Evolutionary conservation across 495 filamentous ascomycete genomes (phyloP), one percentile per base, ranked within the genome.

Genomic region (Penicillium manginii): DNA sequence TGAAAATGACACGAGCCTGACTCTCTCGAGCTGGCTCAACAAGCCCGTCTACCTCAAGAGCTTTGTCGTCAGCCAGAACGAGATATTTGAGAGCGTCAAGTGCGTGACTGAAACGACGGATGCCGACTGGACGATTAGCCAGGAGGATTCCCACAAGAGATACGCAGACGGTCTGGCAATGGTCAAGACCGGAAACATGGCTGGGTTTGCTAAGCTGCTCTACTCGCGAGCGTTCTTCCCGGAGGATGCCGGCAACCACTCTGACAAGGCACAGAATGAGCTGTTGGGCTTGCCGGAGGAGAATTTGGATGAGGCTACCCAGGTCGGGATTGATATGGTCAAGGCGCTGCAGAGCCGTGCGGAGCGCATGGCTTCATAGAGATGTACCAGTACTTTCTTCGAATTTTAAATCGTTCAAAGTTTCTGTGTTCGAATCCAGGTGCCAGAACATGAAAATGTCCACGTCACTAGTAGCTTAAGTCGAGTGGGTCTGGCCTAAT

Each of bases 111-210:
- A 78, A 3, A 81, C 77, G 1, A 79, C 65, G 10, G 69, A 77
- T 23, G 58, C 54, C 0, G 85, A 88, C 57, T 91, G 86, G 86
- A 79, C 64, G 4, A 74, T 88, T 40, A 69, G 54, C 0, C 57
- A 78, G 18, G 77, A 84, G 68, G 45, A 56, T 0, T 64, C 66
- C 2, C 69, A 69, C 55, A 68, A 83, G 68, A 73, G 82, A 14
- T 83, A 77, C 48, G 62, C 73, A 57, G 67, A 75, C 29, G 84
- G 77, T 0, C 52, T 76, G 46, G 75, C 68, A 65, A 63, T 58
- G 15, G 50, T 86, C 39, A 59, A 74, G 57, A 40, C 29, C 8
- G 84, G 83, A 1, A 73, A 86, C 54, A 65, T 67, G 47, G 55
- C 48, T 19, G 83, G 77, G 0, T 86, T 86, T 68, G 70, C 56